Evolutionary conservation across 805 yeast genomes (phyloP).

Genomic region (Schwanniomyces vanrijiae): DNA sequence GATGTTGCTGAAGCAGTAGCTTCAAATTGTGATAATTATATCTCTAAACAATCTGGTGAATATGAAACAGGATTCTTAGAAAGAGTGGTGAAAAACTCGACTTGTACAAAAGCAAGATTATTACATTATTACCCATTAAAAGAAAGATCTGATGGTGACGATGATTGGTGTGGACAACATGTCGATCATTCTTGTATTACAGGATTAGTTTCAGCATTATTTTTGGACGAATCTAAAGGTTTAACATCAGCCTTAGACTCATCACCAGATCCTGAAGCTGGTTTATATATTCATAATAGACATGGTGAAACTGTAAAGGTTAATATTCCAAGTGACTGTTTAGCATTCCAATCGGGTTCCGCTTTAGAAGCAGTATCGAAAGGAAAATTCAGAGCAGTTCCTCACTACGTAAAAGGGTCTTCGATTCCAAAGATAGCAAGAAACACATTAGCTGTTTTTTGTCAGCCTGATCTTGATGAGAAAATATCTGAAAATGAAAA

Average conservation of each 20-base stretch:
- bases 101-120: constrained; percentile 57
- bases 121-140: constrained; percentile 51
- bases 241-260: constrained; percentile 20
- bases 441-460: constrained; percentile 60
- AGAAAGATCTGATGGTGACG: constrained; percentile 13
- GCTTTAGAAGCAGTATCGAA: constrained; percentile 52
- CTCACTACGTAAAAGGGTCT: constrained; percentile 55
- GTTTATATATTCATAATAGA: constrained; percentile 51
- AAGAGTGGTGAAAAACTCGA: constrained; percentile 46
- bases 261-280: constrained; percentile 47
- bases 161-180: constrained; percentile 64
- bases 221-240: constrained; percentile 38
- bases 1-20: constrained; percentile 51
- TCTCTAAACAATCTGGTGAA: constrained; percentile 21
- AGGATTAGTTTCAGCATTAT: constrained; percentile 56
- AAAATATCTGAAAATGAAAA: constrained; percentile 43
- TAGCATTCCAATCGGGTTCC: constrained; percentile 63
- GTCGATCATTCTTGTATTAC: constrained; percentile 61
- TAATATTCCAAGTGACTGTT: constrained; percentile 51
- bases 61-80: constrained; percentile 41
- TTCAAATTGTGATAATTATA: constrained; percentile 51
- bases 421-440: constrained; percentile 36
- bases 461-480: constrained; percentile 58
- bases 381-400: constrained; percentile 55
- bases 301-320: constrained; percentile 46